Conservation (phyloP, 225 moss, liverwort and hornwort genomes). For the Asterella californica region DNA sequence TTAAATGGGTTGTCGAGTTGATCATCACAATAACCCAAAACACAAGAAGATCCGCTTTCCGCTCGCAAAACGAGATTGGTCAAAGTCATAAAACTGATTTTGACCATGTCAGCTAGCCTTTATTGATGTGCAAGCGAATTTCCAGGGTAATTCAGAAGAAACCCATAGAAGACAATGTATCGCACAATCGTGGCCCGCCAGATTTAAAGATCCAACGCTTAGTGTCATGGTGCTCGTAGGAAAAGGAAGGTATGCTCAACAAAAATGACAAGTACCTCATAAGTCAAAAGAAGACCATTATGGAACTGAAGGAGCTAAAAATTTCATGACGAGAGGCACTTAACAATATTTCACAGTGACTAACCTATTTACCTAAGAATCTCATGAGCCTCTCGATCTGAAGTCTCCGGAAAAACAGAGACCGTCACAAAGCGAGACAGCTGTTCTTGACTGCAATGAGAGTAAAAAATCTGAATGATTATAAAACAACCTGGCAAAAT, state of each 20-base stretch:
- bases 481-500: slow-evolving; percentile 18
- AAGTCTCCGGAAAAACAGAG: slow-evolving; percentile 3
- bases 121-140: slow-evolving; percentile 4
- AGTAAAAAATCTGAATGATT: slow-evolving; percentile 17
- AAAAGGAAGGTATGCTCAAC: not conserved
- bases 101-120: not conserved
- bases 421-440: slow-evolving; percentile 11
- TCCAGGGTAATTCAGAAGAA: not conserved
- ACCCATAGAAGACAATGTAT: not conserved
- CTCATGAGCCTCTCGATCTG: slow-evolving; percentile 2
- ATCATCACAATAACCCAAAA: not conserved
- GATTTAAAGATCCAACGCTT: not conserved
- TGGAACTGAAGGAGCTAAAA: slow-evolving; percentile 6
- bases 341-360: slow-evolving; percentile 19
- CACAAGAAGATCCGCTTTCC: too few species aligned
- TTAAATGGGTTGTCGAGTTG: not conserved
- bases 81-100: not conserved
- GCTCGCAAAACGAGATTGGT: not conserved
- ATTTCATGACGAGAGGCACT: slow-evolving; percentile 10
- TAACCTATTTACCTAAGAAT: slow-evolving; percentile 10
- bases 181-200: not conserved
- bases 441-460: slow-evolving; percentile 10
- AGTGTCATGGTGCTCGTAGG: not conserved
- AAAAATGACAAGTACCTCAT: not conserved
- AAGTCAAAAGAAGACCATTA: not conserved